Conservation (phyloP, 176 grass and related monocot species). For the Oryza rufipogon region DNA sequence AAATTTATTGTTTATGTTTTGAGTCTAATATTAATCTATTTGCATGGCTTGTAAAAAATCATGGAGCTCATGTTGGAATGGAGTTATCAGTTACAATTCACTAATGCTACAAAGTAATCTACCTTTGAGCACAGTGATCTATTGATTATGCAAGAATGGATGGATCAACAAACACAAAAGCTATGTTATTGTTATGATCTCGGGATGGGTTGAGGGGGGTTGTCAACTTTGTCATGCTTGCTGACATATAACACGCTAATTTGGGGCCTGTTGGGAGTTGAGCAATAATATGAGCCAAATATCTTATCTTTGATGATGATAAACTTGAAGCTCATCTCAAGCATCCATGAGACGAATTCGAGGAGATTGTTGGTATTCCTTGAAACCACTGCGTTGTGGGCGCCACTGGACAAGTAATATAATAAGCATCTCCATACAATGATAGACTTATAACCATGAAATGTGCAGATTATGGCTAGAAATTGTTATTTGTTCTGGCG, state of each 20-base stretch:
- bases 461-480: neutral
- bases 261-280: neutral
- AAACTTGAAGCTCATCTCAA: neutral
- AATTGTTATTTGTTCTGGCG: neutral
- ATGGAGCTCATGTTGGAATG: neutral
- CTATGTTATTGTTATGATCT: no score
- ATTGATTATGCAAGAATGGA: no score
- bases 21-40: neutral
- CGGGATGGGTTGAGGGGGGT: neutral
- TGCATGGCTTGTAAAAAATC: neutral
- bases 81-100: neutral
- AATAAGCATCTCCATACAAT: neutral
- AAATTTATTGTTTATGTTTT: neutral
- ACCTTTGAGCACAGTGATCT: no score
- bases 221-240: neutral
- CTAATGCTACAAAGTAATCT: neutral
- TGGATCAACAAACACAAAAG: no score
- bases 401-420: slow-evolving; percentile 14
- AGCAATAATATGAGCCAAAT: neutral
- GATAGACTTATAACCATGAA: neutral
- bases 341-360: neutral
- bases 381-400: slow-evolving; percentile 3
- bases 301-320: neutral
- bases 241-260: neutral
- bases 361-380: slow-evolving; percentile 23